These are phyloP conservation scores for Neopestalotiopsis sp. DNA, from an alignment of 2,329 filamentous ascomycete genomes.

Conservation along the genomic window DNA sequence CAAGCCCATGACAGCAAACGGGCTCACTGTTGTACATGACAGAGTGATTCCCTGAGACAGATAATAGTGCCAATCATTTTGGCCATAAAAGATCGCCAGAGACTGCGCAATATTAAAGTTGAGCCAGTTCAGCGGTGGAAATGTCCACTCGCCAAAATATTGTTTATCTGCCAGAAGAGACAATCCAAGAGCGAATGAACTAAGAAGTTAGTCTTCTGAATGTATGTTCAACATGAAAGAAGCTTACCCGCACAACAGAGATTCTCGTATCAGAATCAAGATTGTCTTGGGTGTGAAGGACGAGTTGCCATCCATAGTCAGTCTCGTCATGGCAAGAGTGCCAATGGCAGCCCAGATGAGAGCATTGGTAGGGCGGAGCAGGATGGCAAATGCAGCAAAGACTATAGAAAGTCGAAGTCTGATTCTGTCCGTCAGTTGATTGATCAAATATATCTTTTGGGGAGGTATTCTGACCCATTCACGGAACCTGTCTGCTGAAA, in stretches of 20 bases:
- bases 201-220: constrained; percentile 23
- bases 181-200: constrained; percentile 61
- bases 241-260: constrained; percentile 62
- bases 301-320: constrained; percentile 46
- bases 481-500: constrained; percentile 36
- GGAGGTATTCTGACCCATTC: constrained; percentile 33
- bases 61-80: constrained; percentile 92
- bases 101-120: constrained; percentile 90
- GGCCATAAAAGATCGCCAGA: constrained; percentile 90
- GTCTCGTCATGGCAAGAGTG: constrained; percentile 53
- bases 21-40: constrained; percentile 81
- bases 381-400: constrained; percentile 80
- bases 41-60: constrained; percentile 87
- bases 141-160: constrained; percentile 86
- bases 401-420: constrained; percentile 70
- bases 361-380: constrained; percentile 87
- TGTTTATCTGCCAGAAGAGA: constrained; percentile 74
- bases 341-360: constrained; percentile 81
- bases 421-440: constrained; percentile 1
- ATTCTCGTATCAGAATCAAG: constrained; percentile 65
- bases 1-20: constrained; percentile 73
- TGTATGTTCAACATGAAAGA: neutral
- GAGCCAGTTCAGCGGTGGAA: constrained; percentile 86
- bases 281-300: constrained; percentile 50
- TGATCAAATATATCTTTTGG: neutral